These are phyloP conservation scores for Mortierella antarctica DNA, from an alignment of 192 early-diverging fungal species.

Conservation along the genomic window DNA sequence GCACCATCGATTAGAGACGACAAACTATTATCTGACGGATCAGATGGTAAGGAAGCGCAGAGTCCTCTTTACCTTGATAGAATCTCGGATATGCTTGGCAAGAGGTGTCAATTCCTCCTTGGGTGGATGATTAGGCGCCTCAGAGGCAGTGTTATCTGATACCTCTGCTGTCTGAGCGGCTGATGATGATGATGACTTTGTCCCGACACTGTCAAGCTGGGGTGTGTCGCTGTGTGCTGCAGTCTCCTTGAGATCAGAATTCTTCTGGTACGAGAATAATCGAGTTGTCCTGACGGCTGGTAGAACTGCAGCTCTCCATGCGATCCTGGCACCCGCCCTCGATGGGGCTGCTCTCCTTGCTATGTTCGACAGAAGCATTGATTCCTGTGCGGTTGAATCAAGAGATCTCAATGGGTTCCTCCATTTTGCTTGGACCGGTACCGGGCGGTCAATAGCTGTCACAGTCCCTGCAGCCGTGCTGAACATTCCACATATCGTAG, in stretches of 20 bases:
- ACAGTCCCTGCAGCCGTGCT: no score
- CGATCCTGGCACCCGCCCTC: slow-evolving; percentile 14
- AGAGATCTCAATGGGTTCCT: no score
- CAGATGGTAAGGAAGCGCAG: no score
- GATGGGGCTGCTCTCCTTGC: background rate
- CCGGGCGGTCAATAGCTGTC: no score
- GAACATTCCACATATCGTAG: no score
- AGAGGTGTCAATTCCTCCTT: slow-evolving; percentile 68
- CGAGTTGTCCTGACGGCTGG: background rate
- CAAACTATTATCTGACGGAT: background rate
- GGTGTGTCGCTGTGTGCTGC: background rate
- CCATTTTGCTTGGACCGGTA: no score
- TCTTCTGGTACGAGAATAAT: slow-evolving; percentile 15
- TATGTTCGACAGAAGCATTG: no score
- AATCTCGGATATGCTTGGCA: slow-evolving; percentile 67
- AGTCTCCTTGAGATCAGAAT: background rate
- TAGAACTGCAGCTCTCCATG: background rate
- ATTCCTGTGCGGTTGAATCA: no score
- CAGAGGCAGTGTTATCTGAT: background rate
- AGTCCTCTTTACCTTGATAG: slow-evolving; percentile 56
- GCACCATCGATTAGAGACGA: background rate
- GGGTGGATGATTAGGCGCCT: slow-evolving; percentile 17
- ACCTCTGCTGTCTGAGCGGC: background rate
- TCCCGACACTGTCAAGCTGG: background rate
- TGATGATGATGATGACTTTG: background rate